These are phyloP conservation scores for Fusarium sterilihyphosum DNA, from an alignment of 2,329 filamentous ascomycete genomes.

Conservation along the genomic window DNA sequence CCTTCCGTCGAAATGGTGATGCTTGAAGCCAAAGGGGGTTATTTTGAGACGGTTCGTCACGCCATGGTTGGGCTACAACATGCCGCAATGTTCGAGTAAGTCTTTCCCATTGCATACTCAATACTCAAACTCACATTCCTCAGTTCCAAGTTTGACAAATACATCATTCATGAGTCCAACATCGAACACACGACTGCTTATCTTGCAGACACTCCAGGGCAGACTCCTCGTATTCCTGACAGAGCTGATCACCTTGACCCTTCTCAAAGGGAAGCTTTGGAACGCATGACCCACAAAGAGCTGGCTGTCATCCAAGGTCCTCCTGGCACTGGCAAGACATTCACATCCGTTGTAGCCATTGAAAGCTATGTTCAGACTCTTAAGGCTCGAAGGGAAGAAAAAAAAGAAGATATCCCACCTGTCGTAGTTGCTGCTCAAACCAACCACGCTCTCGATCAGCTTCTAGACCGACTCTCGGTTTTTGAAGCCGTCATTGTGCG, in stretches of 20 bases:
- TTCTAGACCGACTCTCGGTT: constrained; percentile 70
- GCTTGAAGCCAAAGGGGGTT: constrained; percentile 78
- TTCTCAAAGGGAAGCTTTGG: constrained; percentile 76
- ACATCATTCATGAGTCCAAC: constrained; percentile 63
- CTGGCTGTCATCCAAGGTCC: constrained; percentile 86
- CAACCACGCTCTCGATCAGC: constrained; percentile 89
- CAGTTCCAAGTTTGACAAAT: constrained; percentile 69
- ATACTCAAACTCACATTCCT: background rate
- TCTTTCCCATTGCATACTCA: constrained; percentile 38
- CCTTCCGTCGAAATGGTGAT: constrained; percentile 77
- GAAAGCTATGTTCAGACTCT: constrained; percentile 61
- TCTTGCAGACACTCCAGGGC: constrained; percentile 27
- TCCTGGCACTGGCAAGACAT: constrained; percentile 80
- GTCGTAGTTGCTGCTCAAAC: constrained; percentile 87
- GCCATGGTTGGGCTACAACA: constrained; percentile 77
- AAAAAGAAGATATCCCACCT: constrained; percentile 50
- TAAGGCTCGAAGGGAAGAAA: constrained; percentile 61
- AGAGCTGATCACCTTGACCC: constrained; percentile 63
- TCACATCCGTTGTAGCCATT: constrained; percentile 78
- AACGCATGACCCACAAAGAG: constrained; percentile 75
- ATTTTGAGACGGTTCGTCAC: constrained; percentile 81
- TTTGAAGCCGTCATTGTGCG: constrained; percentile 65
- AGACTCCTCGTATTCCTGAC: background rate
- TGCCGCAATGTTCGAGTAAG: constrained; percentile 63
- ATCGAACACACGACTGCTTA: constrained; percentile 45